These are phyloP conservation scores for Erodium maritimum DNA, from an alignment of 345 rosid species.

Conservation along the genomic window DNA sequence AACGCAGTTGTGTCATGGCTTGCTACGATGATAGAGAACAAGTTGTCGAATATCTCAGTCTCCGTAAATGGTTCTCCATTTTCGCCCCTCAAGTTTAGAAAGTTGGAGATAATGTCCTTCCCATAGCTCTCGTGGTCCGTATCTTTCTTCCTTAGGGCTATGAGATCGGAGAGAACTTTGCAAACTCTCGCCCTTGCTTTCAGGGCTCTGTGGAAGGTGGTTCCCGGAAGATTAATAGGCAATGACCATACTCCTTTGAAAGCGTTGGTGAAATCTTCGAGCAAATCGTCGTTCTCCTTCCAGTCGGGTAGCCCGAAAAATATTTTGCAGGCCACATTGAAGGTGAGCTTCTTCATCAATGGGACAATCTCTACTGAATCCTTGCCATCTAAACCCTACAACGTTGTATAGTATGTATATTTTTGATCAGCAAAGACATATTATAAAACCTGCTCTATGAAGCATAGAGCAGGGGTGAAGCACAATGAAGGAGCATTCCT, in stretches of 20 bases:
- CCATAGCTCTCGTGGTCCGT: constrained; percentile 8
- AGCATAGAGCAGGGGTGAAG: too few relatives aligned
- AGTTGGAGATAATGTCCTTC: constrained; percentile 7
- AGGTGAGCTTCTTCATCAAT: constrained; percentile 18
- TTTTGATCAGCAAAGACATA: too few relatives aligned
- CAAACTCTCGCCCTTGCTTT: constrained; percentile 4
- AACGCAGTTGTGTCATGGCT: constrained; percentile 13
- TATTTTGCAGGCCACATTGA: too few relatives aligned
- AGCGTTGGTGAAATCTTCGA: constrained; percentile 9
- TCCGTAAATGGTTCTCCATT: constrained; percentile 12
- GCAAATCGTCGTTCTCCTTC: constrained; percentile 6
- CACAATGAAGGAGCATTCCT: too few relatives aligned
- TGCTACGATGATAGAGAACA: constrained; percentile 10
- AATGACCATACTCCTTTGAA: constrained; percentile 13
- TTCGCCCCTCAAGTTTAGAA: constrained; percentile 14
- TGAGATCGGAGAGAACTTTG: constrained; percentile 5
- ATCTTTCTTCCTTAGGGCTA: background rate
- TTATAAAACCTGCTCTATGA: background rate
- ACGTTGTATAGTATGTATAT: background rate
- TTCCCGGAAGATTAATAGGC: constrained; percentile 19
- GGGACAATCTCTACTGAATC: constrained; percentile 7
- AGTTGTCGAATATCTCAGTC: constrained; percentile 10
- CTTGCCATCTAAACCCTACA: constrained; percentile 8
- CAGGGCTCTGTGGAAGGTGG: constrained; percentile 4
- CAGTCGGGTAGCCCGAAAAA: too few relatives aligned